Base-by-base conservation (phyloP, 2,329 filamentous ascomycete species). In the Ceratocystis harringtonii region DNA sequence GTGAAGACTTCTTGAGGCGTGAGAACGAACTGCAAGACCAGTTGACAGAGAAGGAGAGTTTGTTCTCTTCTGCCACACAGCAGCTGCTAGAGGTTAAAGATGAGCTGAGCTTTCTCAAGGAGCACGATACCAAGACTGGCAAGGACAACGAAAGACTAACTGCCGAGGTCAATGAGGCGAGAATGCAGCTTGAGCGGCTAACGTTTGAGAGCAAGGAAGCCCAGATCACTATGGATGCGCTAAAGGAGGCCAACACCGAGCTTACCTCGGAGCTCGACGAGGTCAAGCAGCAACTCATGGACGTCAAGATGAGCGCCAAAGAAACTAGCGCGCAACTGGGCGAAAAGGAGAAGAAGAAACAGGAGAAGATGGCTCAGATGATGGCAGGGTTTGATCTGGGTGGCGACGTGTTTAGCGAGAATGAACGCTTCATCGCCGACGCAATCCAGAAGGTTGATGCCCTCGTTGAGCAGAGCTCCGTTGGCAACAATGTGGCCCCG, bases 361-460 rank as follows among this genome's bases (percentile, higher is more conserved):
- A 92, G 0, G 94, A 99, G 78, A 94, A 95, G 77, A 99, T 99
- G 94, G 94, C 94, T 55, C 89, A 96, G 81, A 99, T 99, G 94
- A 96, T 99, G 92, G 94, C 94, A 67, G 91, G 92, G 2, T 97
- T 99, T 71, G 92, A 99, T 72, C 83, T 99, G 43, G 92, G 91
- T 57, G 87, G 88, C 61, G 92, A 96, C 66, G 86, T 95, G 41
- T 95, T 97, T 74, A 96, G 91, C 70, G 89, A 94, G 67, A 96
- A 96, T 71, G 94, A 99, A 75, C 84, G 87, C 69, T 86, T 85
- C 62, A 89, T 99, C 67, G 85, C 89, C 67, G 85, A 88, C 68
- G 87, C 91, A 68, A 92, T 97, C 70, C 84, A 91, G 70, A 87
- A 89, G 71, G 80, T 97, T 36, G 91, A 96, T 70, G 78, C 82